Base-by-base conservation (phyloP, 2,329 filamentous ascomycete species). In the Fusarium armeniacum region DNA sequence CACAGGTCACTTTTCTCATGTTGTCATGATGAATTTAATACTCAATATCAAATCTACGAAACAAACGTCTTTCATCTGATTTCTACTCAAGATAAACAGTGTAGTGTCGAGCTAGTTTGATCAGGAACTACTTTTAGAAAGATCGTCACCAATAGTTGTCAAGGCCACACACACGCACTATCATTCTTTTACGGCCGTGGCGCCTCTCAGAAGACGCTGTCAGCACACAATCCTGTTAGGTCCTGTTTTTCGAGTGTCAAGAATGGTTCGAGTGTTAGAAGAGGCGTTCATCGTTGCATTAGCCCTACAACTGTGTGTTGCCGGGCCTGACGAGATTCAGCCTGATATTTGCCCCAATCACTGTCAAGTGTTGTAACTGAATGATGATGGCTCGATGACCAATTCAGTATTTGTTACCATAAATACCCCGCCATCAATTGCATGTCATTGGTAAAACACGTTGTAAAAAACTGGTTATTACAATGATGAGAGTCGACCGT, bases 271-370 rank as follows among this genome's bases (percentile, higher is more conserved):
- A 6, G 8, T 3, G 20, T n/a, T 38, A 8, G 13, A n/a, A 30
- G 47, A 63, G 41, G 49, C 58, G 49, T 57, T 41, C 16, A 11
- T 4, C 6, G 35, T 26, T 62, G 58, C 58, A 56, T 33, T 52
- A 30, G 35, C 2, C 11, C 6, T 22, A n/a, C 6, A 8, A 26
- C 22, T 10, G 15, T 16, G 18, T 18, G 40, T 4, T 9, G 24
- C 15, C 24, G 10, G 24, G 22, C 15, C 41, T 22, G 33, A 15
- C 15, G 35, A n/a, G 22, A 20, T 20, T 26, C 24, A 35, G 49
- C 24, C 49, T 20, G 33, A 22, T 5, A 20, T 12, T 38, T 20
- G 9, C 33, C 10, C 16, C 12, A 28, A 20, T 24, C 18, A 26
- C 6, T 20, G 12, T 32, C 1, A 28, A 9, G 11, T 6, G 2